Conservation (phyloP, 2,329 filamentous ascomycete genomes). For the Onygenales sp. region DNA sequence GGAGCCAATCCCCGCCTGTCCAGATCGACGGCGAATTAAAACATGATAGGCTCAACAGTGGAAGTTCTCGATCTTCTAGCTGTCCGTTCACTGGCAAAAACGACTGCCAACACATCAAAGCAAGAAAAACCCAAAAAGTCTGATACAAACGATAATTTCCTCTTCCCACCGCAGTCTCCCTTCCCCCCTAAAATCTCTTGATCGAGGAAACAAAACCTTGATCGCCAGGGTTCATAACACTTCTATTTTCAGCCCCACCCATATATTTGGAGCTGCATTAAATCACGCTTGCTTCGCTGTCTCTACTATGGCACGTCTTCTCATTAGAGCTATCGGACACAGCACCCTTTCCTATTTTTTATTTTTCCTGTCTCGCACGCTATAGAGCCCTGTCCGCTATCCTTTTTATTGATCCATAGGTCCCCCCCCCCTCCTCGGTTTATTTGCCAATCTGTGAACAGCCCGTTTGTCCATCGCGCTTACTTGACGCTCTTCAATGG, state of each 20-base stretch:
- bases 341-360: neutral
- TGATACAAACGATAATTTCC: conserved; percentile 5
- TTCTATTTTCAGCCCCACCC: conserved; percentile 21
- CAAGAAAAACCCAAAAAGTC: conserved; percentile 12
- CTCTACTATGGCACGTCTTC: conserved; percentile 10
- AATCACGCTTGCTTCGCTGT: conserved; percentile 17
- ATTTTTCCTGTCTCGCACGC: conserved; percentile 1
- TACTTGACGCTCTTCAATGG: neutral
- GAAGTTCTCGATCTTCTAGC: conserved; percentile 47
- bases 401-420: conserved; percentile 7
- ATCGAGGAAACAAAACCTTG: conserved; percentile 2
- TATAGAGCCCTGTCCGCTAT: conserved; percentile 4
- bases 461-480: neutral
- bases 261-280: conserved; percentile 21
- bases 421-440: conserved; percentile 2
- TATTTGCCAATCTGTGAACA: conserved; percentile 10
- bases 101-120: conserved; percentile 77
- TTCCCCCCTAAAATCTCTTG: conserved; percentile 6
- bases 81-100: conserved; percentile 67
- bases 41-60: conserved; percentile 35
- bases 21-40: conserved; percentile 29
- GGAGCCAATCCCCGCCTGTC: conserved; percentile 22
- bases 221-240: conserved; percentile 7
- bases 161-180: conserved; percentile 1
- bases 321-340: conserved; percentile 1